Percentiles rank a stretch among this genome's conserved stretches.
phyloP scores from a whole-genome alignment of 2,329 filamentous ascomycete species.

The Aschersonia sp. region DNA sequence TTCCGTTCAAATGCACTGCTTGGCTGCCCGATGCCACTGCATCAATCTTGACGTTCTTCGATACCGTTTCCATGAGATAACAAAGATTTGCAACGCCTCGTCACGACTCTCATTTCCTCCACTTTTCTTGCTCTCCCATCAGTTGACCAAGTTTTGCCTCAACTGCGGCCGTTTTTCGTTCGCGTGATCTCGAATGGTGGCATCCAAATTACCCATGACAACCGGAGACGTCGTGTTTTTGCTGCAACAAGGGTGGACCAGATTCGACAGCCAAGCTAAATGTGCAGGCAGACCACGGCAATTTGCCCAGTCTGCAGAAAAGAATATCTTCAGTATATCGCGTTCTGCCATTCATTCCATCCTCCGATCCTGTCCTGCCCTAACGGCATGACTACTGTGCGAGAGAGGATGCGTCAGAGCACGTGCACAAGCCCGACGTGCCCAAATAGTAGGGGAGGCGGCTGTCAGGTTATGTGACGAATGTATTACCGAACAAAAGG shows the following conservation, averaged over 20 bases:
- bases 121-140: neutral
- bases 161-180: neutral
- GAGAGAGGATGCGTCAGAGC: constrained; percentile 34
- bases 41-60: neutral
- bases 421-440: constrained; percentile 44
- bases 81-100: neutral
- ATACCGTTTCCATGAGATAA: constrained; percentile 1
- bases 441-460: constrained; percentile 41
- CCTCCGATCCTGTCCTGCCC: constrained; percentile 33
- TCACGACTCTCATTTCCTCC: neutral
- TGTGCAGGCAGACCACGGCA: constrained; percentile 43
- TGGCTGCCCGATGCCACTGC: neutral
- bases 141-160: neutral
- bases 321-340: constrained; percentile 42
- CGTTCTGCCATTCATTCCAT: constrained; percentile 37
- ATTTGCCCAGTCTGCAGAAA: constrained; percentile 46
- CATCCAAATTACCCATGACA: neutral
- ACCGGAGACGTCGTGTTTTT: neutral
- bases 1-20: neutral
- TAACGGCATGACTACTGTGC: constrained; percentile 21
- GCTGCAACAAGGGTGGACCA: constrained; percentile 1
- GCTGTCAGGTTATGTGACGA: constrained; percentile 38
- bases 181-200: neutral
- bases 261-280: constrained; percentile 25
- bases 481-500: neutral